Evolutionary conservation across 2,329 filamentous ascomycete genomes (phyloP), one percentile per base, ranked within the genome.

Genomic region (Byssoonygena ceratinophila): DNA sequence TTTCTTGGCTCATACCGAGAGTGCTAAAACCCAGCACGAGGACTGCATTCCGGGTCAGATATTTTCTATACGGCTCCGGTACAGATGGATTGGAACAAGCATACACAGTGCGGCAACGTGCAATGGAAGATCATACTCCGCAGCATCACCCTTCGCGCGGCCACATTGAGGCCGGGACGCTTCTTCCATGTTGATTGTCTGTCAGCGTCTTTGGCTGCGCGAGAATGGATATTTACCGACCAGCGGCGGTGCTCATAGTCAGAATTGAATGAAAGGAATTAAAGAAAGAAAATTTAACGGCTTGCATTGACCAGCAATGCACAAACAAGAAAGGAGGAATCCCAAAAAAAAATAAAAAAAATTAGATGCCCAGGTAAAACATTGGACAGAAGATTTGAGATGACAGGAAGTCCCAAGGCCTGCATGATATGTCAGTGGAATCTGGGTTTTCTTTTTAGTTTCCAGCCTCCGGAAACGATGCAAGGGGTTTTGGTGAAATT

Each of bases 51-150:
- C 8, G 34, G 9, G 37, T 51, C 46, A 46, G 44, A 23, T 23
- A 7, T 22, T 25, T 25, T 1, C n/a, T 18, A 31, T 34, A 32
- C 31, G n/a, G 23, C 25, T 18, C 9, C 9, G 20, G 3, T 7
- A 12, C 20, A 20, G 14, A 31, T 25, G 29, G 27, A 23, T 9
- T 16, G 31, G 44, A n/a, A 16, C 16, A 31, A 25, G 29, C 56
- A 32, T 53, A 58, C 56, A 59, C 37, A 59, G 49, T 4, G 57
- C 55, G 23, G 34, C 55, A 20, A 59, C 51, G 37, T 59, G 55
- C 46, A 59, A 41, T 6, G 56, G 56, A 39, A 59, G 52, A 46
- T 59, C 58, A 45, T 58, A 59, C 3, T 55, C 56, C 23, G 49
- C 52, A 8, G 37, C 45, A 16, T 37, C 44, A 16, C 47, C 46